phyloP scores from a whole-genome alignment of 2,329 filamentous ascomycete species.

The Calonectria crousiana region DNA sequence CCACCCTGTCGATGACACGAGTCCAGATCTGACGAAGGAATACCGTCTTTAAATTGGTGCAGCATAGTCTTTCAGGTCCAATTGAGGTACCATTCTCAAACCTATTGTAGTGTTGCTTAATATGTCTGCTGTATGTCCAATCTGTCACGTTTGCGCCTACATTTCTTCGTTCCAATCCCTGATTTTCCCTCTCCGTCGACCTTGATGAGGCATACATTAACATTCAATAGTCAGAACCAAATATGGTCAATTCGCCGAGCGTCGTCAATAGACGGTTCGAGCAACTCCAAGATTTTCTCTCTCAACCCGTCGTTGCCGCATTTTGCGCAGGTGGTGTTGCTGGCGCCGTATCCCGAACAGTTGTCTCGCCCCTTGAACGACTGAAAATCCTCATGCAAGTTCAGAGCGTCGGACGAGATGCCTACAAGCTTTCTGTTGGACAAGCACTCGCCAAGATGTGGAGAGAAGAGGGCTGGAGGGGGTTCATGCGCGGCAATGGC shows the following conservation, averaged over 20 bases:
- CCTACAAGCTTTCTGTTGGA: slow-evolving; percentile 92
- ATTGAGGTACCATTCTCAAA: slow-evolving; percentile 29
- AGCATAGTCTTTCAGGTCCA: slow-evolving; percentile 31
- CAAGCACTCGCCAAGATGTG: slow-evolving; percentile 96
- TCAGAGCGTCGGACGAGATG: slow-evolving; percentile 88
- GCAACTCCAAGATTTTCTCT: slow-evolving; percentile 66
- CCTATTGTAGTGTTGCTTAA: slow-evolving; percentile 21
- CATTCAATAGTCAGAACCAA: slow-evolving; percentile 41
- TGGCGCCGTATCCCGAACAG: slow-evolving; percentile 96
- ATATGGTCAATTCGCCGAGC: slow-evolving; percentile 42
- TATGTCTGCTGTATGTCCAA: slow-evolving; percentile 49
- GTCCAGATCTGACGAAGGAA: slow-evolving; percentile 28
- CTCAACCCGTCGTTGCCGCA: slow-evolving; percentile 88
- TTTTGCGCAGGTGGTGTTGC: slow-evolving; percentile 96
- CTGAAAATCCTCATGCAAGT: slow-evolving; percentile 98
- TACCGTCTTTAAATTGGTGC: slow-evolving; percentile 33
- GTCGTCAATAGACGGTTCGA: slow-evolving; percentile 42
- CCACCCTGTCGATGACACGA: slow-evolving; percentile 35
- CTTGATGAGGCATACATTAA: slow-evolving; percentile 27
- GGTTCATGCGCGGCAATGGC: slow-evolving; percentile 97
- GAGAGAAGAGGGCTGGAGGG: slow-evolving; percentile 95
- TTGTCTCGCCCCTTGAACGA: slow-evolving; percentile 94
- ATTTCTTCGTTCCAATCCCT: neutral
- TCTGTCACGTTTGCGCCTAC: neutral
- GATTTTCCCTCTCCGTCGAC: neutral